These are phyloP conservation scores for Paramecium biaurelia DNA, from an alignment of 73 alveolate species.

Conservation along the genomic window DNA sequence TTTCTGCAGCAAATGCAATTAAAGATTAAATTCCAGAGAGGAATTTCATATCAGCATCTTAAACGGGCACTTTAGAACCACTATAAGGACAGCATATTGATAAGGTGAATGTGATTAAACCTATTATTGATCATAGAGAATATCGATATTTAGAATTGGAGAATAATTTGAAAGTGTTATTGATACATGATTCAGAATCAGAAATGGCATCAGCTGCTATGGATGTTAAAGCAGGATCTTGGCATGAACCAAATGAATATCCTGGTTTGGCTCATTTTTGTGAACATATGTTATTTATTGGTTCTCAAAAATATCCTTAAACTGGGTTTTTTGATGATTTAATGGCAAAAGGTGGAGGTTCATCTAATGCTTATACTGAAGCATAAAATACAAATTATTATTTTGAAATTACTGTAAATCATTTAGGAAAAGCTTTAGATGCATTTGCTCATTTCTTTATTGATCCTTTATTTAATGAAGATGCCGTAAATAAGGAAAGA, in stretches of 20 bases:
- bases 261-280: conserved; percentile 80
- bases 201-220: conserved; percentile 76
- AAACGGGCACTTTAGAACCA: not conserved
- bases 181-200: conserved; percentile 71
- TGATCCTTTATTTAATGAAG: conserved; percentile 59
- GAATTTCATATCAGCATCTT: not conserved
- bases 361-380: conserved; percentile 57
- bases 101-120: conserved; percentile 15
- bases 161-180: conserved; percentile 66
- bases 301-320: conserved; percentile 55
- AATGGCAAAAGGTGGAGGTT: conserved; percentile 57
- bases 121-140: not conserved
- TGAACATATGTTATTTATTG: conserved; percentile 71
- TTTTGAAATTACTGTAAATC: conserved; percentile 39
- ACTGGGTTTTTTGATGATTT: conserved; percentile 17
- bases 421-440: conserved; percentile 22
- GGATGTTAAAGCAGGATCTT: conserved; percentile 73
- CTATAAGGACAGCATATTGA: not conserved
- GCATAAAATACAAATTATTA: conserved; percentile 53
- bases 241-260: conserved; percentile 68
- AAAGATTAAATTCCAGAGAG: not conserved
- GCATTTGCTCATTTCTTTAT: conserved; percentile 51
- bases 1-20: not conserved
- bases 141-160: conserved; percentile 27
- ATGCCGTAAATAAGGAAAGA: conserved; percentile 33